A percentile compares a stretch with the other conserved stretches of the same genome.
Conservation (phyloP, 352 stramenopile genomes). For the Globisporangium okanoganense region DNA sequence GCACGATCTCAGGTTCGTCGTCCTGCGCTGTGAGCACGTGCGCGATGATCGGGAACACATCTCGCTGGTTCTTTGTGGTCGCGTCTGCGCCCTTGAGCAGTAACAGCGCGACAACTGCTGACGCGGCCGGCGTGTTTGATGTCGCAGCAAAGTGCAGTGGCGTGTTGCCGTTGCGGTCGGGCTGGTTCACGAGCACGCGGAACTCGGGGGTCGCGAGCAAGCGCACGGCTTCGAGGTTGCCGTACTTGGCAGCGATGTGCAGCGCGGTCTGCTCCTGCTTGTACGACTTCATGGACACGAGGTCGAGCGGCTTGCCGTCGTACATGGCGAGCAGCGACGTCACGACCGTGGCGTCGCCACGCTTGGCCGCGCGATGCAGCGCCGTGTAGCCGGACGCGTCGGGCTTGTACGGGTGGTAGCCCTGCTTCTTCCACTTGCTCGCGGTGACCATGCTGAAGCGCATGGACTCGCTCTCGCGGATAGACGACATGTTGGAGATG, state of each 20-base stretch:
- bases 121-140: slow-evolving; percentile 37
- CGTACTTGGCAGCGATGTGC: slow-evolving; percentile 81
- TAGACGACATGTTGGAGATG: slow-evolving; percentile 60
- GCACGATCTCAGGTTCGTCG: slow-evolving; percentile 65
- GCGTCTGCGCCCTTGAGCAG: slow-evolving; percentile 52
- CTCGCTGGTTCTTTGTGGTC: slow-evolving; percentile 64
- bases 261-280: slow-evolving; percentile 79
- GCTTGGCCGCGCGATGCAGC: slow-evolving; percentile 71
- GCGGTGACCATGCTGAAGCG: slow-evolving; percentile 74
- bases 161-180: slow-evolving; percentile 78
- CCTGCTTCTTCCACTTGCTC: slow-evolving; percentile 82
- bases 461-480: slow-evolving; percentile 75
- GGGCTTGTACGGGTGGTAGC: slow-evolving; percentile 81
- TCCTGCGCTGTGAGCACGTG: slow-evolving; percentile 68
- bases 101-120: slow-evolving; percentile 57
- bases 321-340: slow-evolving; percentile 77
- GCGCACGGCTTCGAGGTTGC: slow-evolving; percentile 52
- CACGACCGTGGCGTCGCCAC: slow-evolving; percentile 60
- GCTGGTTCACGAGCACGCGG: slow-evolving; percentile 48
- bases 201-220: slow-evolving; percentile 58
- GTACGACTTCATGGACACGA: slow-evolving; percentile 55
- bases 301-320: slow-evolving; percentile 63
- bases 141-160: slow-evolving; percentile 79
- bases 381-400: slow-evolving; percentile 78
- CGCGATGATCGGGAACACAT: slow-evolving; percentile 75